Percentiles rank a stretch among this genome's conserved stretches.
Evolutionary conservation across 1,284 basidiomycete species (phyloP).

Genomic region (Moesziomyces sp.): DNA sequence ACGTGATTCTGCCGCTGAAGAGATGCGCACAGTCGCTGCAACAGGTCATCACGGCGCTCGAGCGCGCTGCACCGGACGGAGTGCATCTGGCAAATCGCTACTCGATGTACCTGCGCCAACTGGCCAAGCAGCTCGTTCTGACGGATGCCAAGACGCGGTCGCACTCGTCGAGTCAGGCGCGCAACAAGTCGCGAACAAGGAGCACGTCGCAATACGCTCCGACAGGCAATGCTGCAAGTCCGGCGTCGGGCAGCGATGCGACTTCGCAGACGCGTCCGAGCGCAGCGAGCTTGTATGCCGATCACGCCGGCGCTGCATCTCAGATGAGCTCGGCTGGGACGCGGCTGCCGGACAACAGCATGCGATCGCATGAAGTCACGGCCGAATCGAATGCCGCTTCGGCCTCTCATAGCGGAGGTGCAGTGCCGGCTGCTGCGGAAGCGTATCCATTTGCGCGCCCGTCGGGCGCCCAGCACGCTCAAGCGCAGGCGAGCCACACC

Average conservation of each 20-base stretch:
- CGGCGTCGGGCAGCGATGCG: slow-evolving; percentile 6
- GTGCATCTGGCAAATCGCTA: slow-evolving; percentile 47
- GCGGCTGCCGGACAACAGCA: too few relatives aligned
- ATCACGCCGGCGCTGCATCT: not conserved
- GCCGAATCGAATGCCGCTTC: too few relatives aligned
- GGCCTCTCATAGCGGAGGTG: not conserved
- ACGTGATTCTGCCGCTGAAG: slow-evolving; percentile 47
- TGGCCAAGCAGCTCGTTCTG: slow-evolving; percentile 48
- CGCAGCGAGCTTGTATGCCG: not conserved
- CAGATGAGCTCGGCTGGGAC: too few relatives aligned
- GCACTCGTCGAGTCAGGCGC: slow-evolving; percentile 4
- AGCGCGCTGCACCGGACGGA: slow-evolving; percentile 42
- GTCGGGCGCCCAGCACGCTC: slow-evolving; percentile 1
- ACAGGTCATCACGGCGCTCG: slow-evolving; percentile 46
- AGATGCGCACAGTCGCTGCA: slow-evolving; percentile 48
- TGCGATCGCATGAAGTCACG: too few relatives aligned
- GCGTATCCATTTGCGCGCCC: slow-evolving; percentile 3
- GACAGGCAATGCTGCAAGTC: not conserved
- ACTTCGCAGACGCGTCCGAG: not conserved
- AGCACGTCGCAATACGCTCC: slow-evolving; percentile 10
- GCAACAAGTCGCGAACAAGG: slow-evolving; percentile 16
- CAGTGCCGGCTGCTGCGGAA: slow-evolving; percentile 1
- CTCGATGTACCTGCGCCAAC: slow-evolving; percentile 46
- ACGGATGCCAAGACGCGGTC: slow-evolving; percentile 43
- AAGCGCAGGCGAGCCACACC: not conserved